Evolutionary conservation across 2,329 filamentous ascomycete genomes (phyloP).

Genomic region (Fusarium protoensiforme): DNA sequence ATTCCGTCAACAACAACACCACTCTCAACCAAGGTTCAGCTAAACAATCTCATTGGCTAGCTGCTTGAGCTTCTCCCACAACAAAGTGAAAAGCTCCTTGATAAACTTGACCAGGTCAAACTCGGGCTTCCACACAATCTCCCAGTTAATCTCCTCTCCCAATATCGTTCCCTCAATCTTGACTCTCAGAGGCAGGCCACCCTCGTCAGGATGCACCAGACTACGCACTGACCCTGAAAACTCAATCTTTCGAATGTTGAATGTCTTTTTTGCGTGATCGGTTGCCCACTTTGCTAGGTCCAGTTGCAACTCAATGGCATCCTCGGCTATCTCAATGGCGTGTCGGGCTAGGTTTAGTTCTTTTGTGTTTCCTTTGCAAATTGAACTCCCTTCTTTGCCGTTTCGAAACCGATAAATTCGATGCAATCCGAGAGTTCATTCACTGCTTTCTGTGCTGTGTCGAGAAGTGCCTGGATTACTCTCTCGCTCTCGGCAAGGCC

Average conservation of each 20-base stretch:
- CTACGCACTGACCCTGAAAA: neutral
- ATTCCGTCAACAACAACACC: no score
- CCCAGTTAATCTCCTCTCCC: neutral
- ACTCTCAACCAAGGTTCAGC: neutral
- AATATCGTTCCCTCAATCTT: neutral
- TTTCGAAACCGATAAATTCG: neutral
- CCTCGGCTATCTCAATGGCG: neutral
- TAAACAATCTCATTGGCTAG: neutral
- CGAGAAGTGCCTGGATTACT: neutral
- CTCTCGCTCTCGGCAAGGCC: neutral
- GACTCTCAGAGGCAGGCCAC: neutral
- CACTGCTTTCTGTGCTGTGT: neutral
- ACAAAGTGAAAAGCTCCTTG: neutral
- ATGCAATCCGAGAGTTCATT: neutral
- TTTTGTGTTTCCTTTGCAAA: neutral
- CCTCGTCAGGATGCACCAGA: neutral
- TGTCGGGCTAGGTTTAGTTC: neutral
- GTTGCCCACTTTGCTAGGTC: neutral
- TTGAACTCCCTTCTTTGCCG: neutral
- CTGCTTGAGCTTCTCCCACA: neutral
- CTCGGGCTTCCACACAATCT: neutral
- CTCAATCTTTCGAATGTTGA: neutral
- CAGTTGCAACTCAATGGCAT: neutral
- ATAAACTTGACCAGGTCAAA: neutral
- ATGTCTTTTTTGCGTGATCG: neutral